Evolutionary conservation across 2,329 filamentous ascomycete genomes (phyloP).

Genomic region (Malbranchea cinnamomea): DNA sequence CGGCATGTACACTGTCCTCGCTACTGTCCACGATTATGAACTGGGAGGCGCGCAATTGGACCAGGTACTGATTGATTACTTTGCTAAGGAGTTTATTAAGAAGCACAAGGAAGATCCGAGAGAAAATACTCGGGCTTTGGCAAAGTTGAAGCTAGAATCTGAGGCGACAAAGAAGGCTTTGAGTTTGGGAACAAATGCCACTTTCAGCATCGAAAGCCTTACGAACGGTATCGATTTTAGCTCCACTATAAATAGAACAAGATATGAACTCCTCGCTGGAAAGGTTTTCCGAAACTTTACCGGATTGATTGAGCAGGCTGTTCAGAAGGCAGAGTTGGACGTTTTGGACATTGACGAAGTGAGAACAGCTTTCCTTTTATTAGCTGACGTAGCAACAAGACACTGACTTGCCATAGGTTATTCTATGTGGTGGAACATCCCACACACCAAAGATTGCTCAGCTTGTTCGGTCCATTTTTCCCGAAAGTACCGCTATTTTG

Average conservation of each 20-base stretch:
- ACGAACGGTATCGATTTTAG: slow-evolving; percentile 82
- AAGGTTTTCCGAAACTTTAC: slow-evolving; percentile 84
- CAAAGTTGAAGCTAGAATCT: slow-evolving; percentile 83
- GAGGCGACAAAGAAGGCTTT: slow-evolving; percentile 87
- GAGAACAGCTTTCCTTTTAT: slow-evolving; percentile 6
- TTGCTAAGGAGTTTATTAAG: slow-evolving; percentile 97
- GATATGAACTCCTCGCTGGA: slow-evolving; percentile 76
- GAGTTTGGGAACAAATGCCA: slow-evolving; percentile 73
- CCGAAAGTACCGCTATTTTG: slow-evolving; percentile 59
- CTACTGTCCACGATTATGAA: slow-evolving; percentile 91
- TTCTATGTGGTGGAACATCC: slow-evolving; percentile 79
- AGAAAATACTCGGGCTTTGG: slow-evolving; percentile 62
- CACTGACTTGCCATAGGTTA: slow-evolving; percentile 38
- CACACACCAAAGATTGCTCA: slow-evolving; percentile 87
- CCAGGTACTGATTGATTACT: slow-evolving; percentile 84
- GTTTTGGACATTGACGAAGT: slow-evolving; percentile 80
- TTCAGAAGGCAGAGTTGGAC: slow-evolving; percentile 87
- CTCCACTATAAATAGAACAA: slow-evolving; percentile 78
- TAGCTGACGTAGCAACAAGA: slow-evolving; percentile 5
- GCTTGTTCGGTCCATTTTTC: slow-evolving; percentile 68
- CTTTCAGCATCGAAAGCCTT: slow-evolving; percentile 84
- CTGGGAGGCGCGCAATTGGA: slow-evolving; percentile 76
- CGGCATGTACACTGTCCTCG: slow-evolving; percentile 90
- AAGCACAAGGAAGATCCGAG: slow-evolving; percentile 85
- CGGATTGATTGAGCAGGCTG: slow-evolving; percentile 63